phyloP scores from a whole-genome alignment of 805 yeast species.

The Candida koratica region DNA sequence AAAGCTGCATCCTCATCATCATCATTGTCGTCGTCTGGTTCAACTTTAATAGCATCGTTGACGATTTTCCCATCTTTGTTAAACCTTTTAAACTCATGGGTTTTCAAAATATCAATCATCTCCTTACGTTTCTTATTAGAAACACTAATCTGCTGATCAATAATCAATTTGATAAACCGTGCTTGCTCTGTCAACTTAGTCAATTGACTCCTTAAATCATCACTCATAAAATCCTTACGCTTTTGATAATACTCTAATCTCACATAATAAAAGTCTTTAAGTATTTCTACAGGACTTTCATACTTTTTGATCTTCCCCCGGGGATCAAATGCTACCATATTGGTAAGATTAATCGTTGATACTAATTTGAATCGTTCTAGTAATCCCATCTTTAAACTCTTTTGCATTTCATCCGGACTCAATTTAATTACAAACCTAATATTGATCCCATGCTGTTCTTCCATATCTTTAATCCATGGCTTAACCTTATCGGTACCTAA shows the following conservation, averaged over 20 bases:
- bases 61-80: slow-evolving; percentile 66
- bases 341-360: slow-evolving; percentile 63
- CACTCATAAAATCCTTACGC: slow-evolving; percentile 77
- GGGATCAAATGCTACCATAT: slow-evolving; percentile 96
- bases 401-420: slow-evolving; percentile 76
- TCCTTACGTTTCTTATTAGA: slow-evolving; percentile 69
- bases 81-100: slow-evolving; percentile 69
- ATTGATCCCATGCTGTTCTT: slow-evolving; percentile 84
- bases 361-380: slow-evolving; percentile 79
- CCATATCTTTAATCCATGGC: slow-evolving; percentile 92
- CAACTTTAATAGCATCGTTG: slow-evolving; percentile 38
- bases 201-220: slow-evolving; percentile 66
- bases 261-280: slow-evolving; percentile 79
- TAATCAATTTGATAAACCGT: slow-evolving; percentile 83
- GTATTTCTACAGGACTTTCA: slow-evolving; percentile 68
- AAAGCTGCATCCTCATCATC: slow-evolving; percentile 43
- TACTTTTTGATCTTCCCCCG: slow-evolving; percentile 83
- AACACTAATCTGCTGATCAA: slow-evolving; percentile 65
- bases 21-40: slow-evolving; percentile 39
- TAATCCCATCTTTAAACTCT: slow-evolving; percentile 69
- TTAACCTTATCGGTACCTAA: slow-evolving; percentile 70
- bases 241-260: slow-evolving; percentile 87
- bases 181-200: slow-evolving; percentile 80
- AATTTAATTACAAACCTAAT: slow-evolving; percentile 77
- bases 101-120: slow-evolving; percentile 60